phyloP scores from a whole-genome alignment of 179 eudicot genomes.

The Silene coronaria region DNA sequence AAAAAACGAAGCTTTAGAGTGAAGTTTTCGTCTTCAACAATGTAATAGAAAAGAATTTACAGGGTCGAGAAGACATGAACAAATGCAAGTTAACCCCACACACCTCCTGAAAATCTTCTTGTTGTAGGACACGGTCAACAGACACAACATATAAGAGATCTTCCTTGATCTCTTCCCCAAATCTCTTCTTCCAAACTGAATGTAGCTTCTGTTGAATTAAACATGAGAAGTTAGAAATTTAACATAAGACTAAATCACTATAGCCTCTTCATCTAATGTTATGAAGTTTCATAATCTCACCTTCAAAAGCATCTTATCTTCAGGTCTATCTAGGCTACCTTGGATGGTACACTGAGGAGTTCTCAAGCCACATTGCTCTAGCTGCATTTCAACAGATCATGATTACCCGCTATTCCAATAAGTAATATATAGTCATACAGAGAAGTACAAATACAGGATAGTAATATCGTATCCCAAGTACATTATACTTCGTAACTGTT shows the following conservation, averaged over 20 bases:
- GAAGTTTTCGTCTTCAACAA: neutral
- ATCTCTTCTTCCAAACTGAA: slow-evolving; percentile 65
- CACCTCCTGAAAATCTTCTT: slow-evolving; percentile 88
- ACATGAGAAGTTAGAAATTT: slow-evolving; percentile 3
- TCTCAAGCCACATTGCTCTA: slow-evolving; percentile 65
- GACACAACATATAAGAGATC: slow-evolving; percentile 55
- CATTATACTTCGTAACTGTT: neutral
- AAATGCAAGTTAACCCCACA: slow-evolving; percentile 23
- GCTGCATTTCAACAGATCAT: slow-evolving; percentile 35
- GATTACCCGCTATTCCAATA: neutral
- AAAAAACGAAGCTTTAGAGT: slow-evolving; percentile 13
- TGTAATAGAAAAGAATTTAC: neutral
- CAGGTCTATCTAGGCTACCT: slow-evolving; percentile 70
- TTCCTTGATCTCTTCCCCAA: slow-evolving; percentile 65
- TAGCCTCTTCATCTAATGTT: neutral
- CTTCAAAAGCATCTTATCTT: slow-evolving; percentile 44
- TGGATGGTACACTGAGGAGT: slow-evolving; percentile 92
- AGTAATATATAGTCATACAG: slow-evolving; percentile 1
- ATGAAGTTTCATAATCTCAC: slow-evolving; percentile 21
- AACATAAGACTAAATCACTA: neutral
- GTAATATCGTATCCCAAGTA: neutral
- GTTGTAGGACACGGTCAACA: slow-evolving; percentile 74
- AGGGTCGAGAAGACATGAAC: neutral
- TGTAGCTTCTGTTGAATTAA: slow-evolving; percentile 48
- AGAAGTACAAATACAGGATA: neutral